Conservation (phyloP, 768 basidiomycete species). For the Hygrophorus russula region DNA sequence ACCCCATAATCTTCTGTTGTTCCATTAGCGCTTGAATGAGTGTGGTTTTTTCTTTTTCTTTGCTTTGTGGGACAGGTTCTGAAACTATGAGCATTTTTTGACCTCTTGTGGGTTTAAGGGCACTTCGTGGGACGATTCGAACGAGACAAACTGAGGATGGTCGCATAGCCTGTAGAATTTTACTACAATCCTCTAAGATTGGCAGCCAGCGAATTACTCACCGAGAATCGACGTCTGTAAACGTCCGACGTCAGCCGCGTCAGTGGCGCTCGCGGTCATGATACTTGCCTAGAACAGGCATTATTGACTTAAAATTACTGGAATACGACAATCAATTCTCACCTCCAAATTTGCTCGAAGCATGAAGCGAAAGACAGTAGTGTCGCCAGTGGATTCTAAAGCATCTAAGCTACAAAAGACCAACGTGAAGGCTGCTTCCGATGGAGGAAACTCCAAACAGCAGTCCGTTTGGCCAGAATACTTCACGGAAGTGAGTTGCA, state of each 20-base stretch:
- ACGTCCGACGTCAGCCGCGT: no score
- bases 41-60: constrained; percentile 8
- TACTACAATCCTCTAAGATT: background rate
- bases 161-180: constrained; percentile 18
- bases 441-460: background rate
- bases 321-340: background rate
- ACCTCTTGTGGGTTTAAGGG: constrained; percentile 21
- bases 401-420: background rate
- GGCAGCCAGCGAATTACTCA: background rate
- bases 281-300: no score
- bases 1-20: constrained; percentile 22
- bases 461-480: constrained; percentile 44
- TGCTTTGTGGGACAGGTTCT: constrained; percentile 10
- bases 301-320: background rate
- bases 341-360: background rate
- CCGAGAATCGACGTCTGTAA: no score
- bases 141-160: constrained; percentile 23
- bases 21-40: constrained; percentile 25
- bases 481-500: constrained; percentile 41
- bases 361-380: background rate
- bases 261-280: no score
- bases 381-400: background rate
- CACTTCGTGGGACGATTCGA: constrained; percentile 25
- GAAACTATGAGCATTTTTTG: constrained; percentile 24
- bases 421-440: background rate